These are phyloP conservation scores for Candida coquimbonensis DNA, from an alignment of 805 yeast species.

Conservation along the genomic window DNA sequence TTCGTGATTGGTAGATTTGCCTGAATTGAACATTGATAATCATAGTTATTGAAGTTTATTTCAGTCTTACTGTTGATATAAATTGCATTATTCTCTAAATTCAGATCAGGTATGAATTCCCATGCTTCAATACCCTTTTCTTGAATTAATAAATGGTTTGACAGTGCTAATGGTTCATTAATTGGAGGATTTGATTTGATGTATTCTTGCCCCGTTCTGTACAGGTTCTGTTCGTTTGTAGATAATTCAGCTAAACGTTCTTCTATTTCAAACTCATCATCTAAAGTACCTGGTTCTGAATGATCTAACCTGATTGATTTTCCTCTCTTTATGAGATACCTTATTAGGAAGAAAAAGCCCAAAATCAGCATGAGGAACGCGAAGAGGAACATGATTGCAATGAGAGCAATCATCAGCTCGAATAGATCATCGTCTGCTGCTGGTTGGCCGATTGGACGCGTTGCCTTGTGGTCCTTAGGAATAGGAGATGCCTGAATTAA, in stretches of 20 bases:
- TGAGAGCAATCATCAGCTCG: not conserved
- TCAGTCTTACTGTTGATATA: slow-evolving; percentile 41
- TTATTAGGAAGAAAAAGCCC: slow-evolving; percentile 6
- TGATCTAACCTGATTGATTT: slow-evolving; percentile 15
- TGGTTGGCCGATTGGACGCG: not conserved
- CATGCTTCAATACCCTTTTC: slow-evolving; percentile 82
- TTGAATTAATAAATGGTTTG: slow-evolving; percentile 39
- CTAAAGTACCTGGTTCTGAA: slow-evolving; percentile 48
- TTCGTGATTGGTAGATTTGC: slow-evolving; percentile 38
- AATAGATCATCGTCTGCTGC: not conserved
- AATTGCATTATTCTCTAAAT: slow-evolving; percentile 43
- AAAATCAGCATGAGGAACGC: slow-evolving; percentile 4
- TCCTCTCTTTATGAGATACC: not conserved
- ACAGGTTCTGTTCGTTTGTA: slow-evolving; percentile 49
- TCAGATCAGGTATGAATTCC: slow-evolving; percentile 50
- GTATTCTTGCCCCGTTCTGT: slow-evolving; percentile 38
- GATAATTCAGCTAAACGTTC: slow-evolving; percentile 42
- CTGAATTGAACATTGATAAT: slow-evolving; percentile 35
- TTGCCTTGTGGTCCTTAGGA: too few relatives aligned
- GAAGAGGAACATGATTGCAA: slow-evolving; percentile 1
- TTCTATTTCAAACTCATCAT: slow-evolving; percentile 38
- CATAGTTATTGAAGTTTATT: slow-evolving; percentile 22
- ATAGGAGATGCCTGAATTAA: too few relatives aligned
- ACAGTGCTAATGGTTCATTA: slow-evolving; percentile 23
- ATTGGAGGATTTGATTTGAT: slow-evolving; percentile 18